A percentile compares a stretch with the other conserved stretches of the same genome.
Conservation (phyloP, 345 rosid species). For the Citrus sp. region DNA sequence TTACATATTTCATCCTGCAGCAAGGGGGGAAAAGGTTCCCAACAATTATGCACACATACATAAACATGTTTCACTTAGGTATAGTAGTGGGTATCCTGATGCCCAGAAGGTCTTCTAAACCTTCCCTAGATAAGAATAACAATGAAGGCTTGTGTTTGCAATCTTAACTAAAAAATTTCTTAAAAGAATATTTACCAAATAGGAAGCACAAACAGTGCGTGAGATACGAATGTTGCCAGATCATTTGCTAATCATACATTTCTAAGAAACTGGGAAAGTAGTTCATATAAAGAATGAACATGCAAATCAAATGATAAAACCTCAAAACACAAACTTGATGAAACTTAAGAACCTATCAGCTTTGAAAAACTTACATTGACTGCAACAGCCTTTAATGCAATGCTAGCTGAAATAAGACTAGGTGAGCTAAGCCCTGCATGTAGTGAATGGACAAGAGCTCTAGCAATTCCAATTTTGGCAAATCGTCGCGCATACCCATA, state of each 20-base stretch:
- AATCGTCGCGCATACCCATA: conserved; percentile 90
- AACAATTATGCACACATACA: background rate
- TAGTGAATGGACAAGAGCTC: conserved; percentile 64
- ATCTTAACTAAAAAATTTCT: no score
- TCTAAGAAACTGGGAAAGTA: background rate
- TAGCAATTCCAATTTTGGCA: conserved; percentile 75
- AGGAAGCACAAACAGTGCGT: background rate
- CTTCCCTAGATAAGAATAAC: background rate
- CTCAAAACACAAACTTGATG: background rate
- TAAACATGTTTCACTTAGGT: background rate
- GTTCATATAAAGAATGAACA: background rate
- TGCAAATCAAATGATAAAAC: background rate
- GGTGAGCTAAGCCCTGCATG: conserved; percentile 66
- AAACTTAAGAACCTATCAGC: background rate
- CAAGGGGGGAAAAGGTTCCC: background rate
- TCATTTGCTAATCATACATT: background rate
- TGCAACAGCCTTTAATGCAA: conserved; percentile 76
- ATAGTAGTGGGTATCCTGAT: background rate
- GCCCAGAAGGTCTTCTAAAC: background rate
- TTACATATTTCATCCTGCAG: conserved; percentile 80
- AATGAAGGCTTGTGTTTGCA: background rate
- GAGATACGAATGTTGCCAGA: background rate
- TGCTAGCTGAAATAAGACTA: conserved; percentile 71
- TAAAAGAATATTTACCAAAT: no score
- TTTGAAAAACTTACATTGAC: conserved; percentile 63